Conservation (phyloP, 1,284 basidiomycete genomes). For the Flammula alnicola region DNA sequence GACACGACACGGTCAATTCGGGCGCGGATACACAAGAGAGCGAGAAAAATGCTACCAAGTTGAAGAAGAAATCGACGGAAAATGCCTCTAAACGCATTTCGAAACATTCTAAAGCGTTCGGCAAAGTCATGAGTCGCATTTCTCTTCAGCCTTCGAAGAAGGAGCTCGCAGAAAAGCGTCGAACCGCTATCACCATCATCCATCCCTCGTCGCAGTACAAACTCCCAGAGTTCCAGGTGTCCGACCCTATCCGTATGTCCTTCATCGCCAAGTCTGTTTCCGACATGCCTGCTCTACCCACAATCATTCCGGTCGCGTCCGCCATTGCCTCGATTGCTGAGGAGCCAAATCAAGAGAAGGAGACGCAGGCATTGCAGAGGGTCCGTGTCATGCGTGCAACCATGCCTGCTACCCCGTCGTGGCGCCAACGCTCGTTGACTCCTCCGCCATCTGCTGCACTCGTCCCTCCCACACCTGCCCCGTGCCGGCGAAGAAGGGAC, state of each 20-base stretch:
- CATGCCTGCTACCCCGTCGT: constrained; percentile 3
- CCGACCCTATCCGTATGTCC: constrained; percentile 18
- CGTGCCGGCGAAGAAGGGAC: constrained; percentile 12
- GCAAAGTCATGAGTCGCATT: constrained; percentile 23
- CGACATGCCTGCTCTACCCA: neutral
- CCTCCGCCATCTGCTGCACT: constrained; percentile 1
- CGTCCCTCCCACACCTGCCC: neutral
- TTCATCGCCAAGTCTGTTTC: constrained; percentile 15
- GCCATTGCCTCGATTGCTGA: neutral
- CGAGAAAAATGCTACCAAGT: neutral
- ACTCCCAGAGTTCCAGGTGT: constrained; percentile 14
- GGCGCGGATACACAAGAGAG: constrained; percentile 1
- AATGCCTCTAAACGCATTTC: constrained; percentile 13
- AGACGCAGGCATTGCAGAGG: neutral
- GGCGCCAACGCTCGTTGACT: constrained; percentile 10
- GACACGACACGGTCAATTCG: no score
- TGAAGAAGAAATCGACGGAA: neutral
- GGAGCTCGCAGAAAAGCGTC: constrained; percentile 7
- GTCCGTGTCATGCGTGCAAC: neutral
- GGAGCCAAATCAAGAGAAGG: neutral
- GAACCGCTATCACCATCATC: constrained; percentile 2
- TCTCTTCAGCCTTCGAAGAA: constrained; percentile 21
- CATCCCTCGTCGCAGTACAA: constrained; percentile 10
- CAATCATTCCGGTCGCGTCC: neutral
- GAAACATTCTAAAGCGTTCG: constrained; percentile 20